These are phyloP conservation scores for Arthrinium puccinioides DNA, from an alignment of 2,329 filamentous ascomycete genomes.

Conservation along the genomic window DNA sequence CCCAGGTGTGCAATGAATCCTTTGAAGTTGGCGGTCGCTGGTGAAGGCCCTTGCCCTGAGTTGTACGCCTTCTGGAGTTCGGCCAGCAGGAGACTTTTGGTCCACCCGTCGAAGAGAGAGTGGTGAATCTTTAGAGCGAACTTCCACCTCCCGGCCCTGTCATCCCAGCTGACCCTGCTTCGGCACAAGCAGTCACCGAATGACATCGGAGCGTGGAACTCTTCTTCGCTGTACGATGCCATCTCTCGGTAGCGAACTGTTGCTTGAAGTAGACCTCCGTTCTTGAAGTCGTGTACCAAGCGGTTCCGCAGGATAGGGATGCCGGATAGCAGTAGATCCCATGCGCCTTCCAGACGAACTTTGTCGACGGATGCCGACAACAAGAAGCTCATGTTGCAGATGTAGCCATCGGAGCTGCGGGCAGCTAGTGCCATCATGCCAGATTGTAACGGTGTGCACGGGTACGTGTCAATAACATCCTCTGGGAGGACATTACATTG, in stretches of 20 bases:
- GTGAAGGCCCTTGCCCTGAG: too few species aligned
- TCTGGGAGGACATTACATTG: too few species aligned
- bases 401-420: slow-evolving; percentile 14
- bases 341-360: slow-evolving; percentile 9
- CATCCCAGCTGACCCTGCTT: too few species aligned
- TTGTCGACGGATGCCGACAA: slow-evolving; percentile 4
- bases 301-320: background rate
- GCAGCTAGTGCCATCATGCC: slow-evolving; percentile 19
- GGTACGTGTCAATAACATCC: slow-evolving; percentile 23
- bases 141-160: background rate
- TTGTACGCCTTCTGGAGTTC: background rate
- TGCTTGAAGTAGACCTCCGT: background rate
- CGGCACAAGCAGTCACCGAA: too few species aligned
- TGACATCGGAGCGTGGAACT: background rate
- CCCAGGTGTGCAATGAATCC: too few species aligned
- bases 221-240: background rate
- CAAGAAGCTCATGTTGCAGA: slow-evolving; percentile 12
- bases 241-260: background rate
- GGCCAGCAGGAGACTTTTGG: slow-evolving; percentile 3
- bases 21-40: too few species aligned
- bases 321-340: slow-evolving; percentile 1
- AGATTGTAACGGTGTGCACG: slow-evolving; percentile 20
- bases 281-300: background rate
- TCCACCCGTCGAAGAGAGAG: slow-evolving; percentile 7
- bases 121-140: slow-evolving; percentile 6